Base-by-base conservation (phyloP, 169 alveolate genomes). In the Perkinsus olseni region DNA sequence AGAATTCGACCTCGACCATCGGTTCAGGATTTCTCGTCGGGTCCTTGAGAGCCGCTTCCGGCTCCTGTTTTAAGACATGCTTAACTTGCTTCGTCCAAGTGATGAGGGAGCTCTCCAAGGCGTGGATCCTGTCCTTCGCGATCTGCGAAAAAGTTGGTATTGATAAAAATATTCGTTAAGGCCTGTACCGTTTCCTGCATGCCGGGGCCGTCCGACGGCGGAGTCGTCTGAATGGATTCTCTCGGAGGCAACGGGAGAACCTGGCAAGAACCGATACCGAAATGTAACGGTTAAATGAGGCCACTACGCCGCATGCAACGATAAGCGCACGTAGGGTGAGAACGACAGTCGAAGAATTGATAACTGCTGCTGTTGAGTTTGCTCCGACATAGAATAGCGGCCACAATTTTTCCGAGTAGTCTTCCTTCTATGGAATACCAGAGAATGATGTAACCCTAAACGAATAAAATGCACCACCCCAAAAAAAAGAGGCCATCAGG, bases 61-160 rank as follows among this genome's bases (percentile, higher is more conserved):
- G 99, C 91, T 98, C 99, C 94, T 97, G 97, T 94, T 98, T 97
- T 93, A 98, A 94, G 36, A 98, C 99, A 92, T 97, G 97, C 94
- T 98, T 96, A 94, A 98, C 98, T 95, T 97, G 98, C 94, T 97
- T 97, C 62, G 99, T 98, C 99, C 99, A 98, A 50, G 98, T 97
- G 91, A 98, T 97, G 51, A 98, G 97, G 37, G 99, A 98, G 45
- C 98, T 97, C 95, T 98, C 99, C 74, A 97, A 97, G 13, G 97
- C 97, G 82, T 98, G 99, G 38, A 99, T 97, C 94, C 97, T 97
- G 94, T 98, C 99, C 94, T 97, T 96, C 37, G 82, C 82, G 95
- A 95, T 96, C 90, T 97, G 50, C 11, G 50, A 40, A 95, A 36
- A 96, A 95, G 92, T 96, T 96, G 50, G 96, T 97, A 39, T 96